Percentiles rank a stretch among this genome's conserved stretches.
Conservation (phyloP, 2,329 filamentous ascomycete species). For the Ophiobolus disseminans region DNA sequence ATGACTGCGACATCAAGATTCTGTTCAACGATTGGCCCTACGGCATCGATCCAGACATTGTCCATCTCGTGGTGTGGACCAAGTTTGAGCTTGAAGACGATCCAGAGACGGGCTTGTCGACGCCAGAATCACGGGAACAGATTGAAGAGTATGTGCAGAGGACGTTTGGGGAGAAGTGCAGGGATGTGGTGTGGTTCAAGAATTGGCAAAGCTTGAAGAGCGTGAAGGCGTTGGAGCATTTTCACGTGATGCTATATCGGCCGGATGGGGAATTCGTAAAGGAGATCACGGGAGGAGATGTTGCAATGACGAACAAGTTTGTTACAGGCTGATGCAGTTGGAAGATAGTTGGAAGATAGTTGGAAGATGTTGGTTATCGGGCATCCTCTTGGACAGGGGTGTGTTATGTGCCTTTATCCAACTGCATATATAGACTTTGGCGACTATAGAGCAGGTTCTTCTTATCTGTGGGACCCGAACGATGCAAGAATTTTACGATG, state of each 20-base stretch:
- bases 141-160: slow-evolving; percentile 75
- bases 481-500: too few species aligned
- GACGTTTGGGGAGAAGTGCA: slow-evolving; percentile 67
- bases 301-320: slow-evolving; percentile 60
- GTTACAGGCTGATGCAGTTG: not conserved
- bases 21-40: slow-evolving; percentile 96
- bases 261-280: slow-evolving; percentile 73
- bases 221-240: slow-evolving; percentile 86
- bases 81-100: slow-evolving; percentile 83
- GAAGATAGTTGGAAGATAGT: too few species aligned
- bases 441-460: too few species aligned
- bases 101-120: slow-evolving; percentile 69
- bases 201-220: slow-evolving; percentile 89
- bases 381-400: too few species aligned
- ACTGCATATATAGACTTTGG: too few species aligned
- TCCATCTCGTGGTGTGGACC: slow-evolving; percentile 91
- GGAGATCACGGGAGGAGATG: slow-evolving; percentile 75
- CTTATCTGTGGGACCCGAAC: too few species aligned
- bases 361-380: too few species aligned
- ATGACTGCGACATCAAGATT: slow-evolving; percentile 71
- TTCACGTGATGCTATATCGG: slow-evolving; percentile 89
- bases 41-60: slow-evolving; percentile 76
- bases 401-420: too few species aligned
- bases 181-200: slow-evolving; percentile 77
- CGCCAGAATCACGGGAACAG: slow-evolving; percentile 64